Percentiles rank a stretch among this genome's conserved stretches.
Conservation (phyloP, 164 flowering plant species). For the Vitis riparia region DNA sequence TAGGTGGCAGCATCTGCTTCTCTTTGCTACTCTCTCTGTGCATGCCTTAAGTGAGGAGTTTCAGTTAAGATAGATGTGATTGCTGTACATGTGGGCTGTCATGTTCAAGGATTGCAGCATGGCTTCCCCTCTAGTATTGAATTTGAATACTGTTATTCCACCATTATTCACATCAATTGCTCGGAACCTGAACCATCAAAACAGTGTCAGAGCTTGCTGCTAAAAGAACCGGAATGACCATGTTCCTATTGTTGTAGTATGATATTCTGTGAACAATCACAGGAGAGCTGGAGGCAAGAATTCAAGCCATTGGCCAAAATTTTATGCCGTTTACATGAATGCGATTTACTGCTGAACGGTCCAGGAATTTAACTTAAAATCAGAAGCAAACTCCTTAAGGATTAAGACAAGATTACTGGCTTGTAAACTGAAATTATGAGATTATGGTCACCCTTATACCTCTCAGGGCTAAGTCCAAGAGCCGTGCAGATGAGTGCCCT, state of each 20-base stretch:
- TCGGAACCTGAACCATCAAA: conserved; percentile 52
- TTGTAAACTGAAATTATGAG: not conserved
- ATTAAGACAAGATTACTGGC: not conserved
- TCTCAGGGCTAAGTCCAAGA: conserved; percentile 67
- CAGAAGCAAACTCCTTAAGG: not conserved
- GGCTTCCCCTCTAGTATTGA: conserved; percentile 67
- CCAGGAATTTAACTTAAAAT: not conserved
- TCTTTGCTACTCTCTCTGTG: not conserved
- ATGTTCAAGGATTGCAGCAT: conserved; percentile 66
- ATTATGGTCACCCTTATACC: conserved; percentile 34
- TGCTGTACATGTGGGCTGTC: conserved; percentile 75
- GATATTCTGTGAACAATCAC: not conserved
- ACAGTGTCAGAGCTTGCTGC: not conserved
- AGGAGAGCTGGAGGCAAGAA: not conserved
- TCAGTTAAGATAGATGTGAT: conserved; percentile 50
- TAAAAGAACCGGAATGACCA: not conserved
- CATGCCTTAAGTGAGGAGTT: not conserved
- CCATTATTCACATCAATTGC: conserved; percentile 65
- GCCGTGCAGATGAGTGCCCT: conserved; percentile 75
- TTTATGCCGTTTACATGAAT: too few relatives aligned
- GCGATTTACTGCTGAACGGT: too few relatives aligned
- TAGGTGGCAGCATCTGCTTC: not conserved
- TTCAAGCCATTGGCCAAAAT: too few relatives aligned
- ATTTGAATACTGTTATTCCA: conserved; percentile 54
- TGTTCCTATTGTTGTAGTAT: not conserved